Percentiles rank a stretch among this genome's conserved stretches.
phyloP scores from a whole-genome alignment of 257 asterid genomes.

The Solanum pennellii region DNA sequence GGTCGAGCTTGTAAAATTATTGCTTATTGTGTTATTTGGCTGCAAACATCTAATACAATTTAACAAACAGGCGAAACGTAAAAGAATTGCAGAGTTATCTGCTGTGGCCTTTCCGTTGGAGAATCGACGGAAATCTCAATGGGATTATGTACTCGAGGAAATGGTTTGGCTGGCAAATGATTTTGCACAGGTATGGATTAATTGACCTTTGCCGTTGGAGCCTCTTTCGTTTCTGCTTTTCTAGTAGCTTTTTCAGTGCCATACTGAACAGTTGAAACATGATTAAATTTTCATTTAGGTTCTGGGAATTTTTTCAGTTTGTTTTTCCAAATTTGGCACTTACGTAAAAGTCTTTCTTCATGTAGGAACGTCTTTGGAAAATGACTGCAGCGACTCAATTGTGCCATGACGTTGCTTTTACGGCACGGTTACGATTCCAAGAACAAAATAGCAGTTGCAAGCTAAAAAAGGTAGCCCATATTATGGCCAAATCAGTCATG shows the following conservation, averaged over 20 bases:
- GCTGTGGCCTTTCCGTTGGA: constrained; percentile 24
- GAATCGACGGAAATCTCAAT: constrained; percentile 48
- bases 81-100: constrained; percentile 60
- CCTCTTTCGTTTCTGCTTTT: background rate
- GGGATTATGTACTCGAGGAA: constrained; percentile 96
- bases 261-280: background rate
- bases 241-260: background rate
- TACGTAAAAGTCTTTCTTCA: background rate
- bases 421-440: constrained; percentile 35
- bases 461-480: constrained; percentile 51
- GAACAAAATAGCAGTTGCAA: constrained; percentile 27
- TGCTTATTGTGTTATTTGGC: constrained; percentile 2
- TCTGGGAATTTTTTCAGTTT: constrained; percentile 1
- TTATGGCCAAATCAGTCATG: constrained; percentile 62
- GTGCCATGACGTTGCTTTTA: constrained; percentile 44
- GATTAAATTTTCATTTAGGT: background rate
- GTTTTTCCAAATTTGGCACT: background rate
- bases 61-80: constrained; percentile 72
- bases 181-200: constrained; percentile 77
- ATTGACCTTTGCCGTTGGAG: background rate
- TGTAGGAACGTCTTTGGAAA: constrained; percentile 92
- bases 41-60: constrained; percentile 27
- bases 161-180: constrained; percentile 98
- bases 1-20: background rate
- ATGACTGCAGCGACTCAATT: constrained; percentile 58